Evolutionary conservation across 805 yeast species (phyloP).

Genomic region (Barnettozyma californica): DNA sequence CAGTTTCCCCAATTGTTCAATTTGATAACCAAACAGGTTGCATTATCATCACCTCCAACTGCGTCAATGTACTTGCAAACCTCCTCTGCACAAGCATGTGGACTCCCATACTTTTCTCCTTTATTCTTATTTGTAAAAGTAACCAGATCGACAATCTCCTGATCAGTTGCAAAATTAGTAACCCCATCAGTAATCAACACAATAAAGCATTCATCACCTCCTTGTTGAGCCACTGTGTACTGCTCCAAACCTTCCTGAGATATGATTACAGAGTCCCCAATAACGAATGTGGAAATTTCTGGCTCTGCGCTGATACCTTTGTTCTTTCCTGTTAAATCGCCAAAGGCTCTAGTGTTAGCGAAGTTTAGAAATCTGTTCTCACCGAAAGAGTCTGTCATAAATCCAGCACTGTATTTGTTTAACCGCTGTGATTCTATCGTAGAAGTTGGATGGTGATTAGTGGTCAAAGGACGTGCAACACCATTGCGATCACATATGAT

Average conservation of each 20-base stretch:
- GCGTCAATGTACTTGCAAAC: constrained; percentile 79
- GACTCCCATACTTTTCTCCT: constrained; percentile 57
- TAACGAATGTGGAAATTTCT: constrained; percentile 61
- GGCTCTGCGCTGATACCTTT: constrained; percentile 92
- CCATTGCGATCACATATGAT: constrained; percentile 81
- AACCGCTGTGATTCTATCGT: constrained; percentile 72
- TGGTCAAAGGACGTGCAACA: constrained; percentile 69
- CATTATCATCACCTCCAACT: constrained; percentile 90
- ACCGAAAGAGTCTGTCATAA: constrained; percentile 86
- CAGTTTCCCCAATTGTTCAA: constrained; percentile 92
- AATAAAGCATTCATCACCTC: constrained; percentile 87
- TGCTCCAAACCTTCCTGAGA: constrained; percentile 15
- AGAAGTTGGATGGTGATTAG: constrained; percentile 83
- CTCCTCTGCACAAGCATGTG: constrained; percentile 82
- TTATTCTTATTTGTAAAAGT: constrained; percentile 57
- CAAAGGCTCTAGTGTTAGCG: constrained; percentile 93
- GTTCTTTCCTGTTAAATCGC: constrained; percentile 75
- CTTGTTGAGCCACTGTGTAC: constrained; percentile 32
- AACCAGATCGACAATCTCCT: constrained; percentile 84
- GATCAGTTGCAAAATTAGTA: constrained; percentile 74
- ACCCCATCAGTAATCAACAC: constrained; percentile 85
- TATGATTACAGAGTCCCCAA: constrained; percentile 54
- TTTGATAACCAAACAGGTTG: constrained; percentile 82
- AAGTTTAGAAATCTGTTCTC: constrained; percentile 74
- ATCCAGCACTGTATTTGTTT: constrained; percentile 53